A percentile compares a stretch with the other conserved stretches of the same genome.
Conservation (phyloP, 108 stramenopile genomes). For the Skeletonema grethae region DNA sequence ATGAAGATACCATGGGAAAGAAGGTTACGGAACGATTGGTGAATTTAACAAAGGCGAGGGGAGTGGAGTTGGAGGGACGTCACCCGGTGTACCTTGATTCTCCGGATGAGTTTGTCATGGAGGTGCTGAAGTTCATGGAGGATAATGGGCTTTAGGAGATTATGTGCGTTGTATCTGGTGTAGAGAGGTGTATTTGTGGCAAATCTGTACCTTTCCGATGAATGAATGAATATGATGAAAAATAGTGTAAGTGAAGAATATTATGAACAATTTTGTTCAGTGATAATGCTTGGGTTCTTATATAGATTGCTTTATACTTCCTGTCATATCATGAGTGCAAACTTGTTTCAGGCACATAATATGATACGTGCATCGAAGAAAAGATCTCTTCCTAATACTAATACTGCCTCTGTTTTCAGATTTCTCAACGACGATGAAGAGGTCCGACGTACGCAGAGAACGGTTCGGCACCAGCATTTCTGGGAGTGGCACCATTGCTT, state of each 20-base stretch:
- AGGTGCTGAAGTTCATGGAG: slow-evolving; percentile 49
- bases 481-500: not conserved
- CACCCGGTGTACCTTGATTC: slow-evolving; percentile 82
- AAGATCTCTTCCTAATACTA: no score
- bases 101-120: slow-evolving; percentile 63
- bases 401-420: no score
- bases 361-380: no score
- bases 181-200: no score
- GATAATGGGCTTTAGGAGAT: slow-evolving; percentile 17
- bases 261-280: no score
- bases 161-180: not conserved
- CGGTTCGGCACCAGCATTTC: not conserved
- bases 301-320: no score
- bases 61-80: slow-evolving; percentile 62
- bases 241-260: no score
- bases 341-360: no score
- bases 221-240: no score
- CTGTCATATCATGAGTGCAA: no score
- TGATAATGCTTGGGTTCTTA: no score
- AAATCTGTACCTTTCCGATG: no score
- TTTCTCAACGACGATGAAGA: not conserved
- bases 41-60: slow-evolving; percentile 38
- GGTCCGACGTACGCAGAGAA: not conserved
- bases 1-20: slow-evolving; percentile 57
- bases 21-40: slow-evolving; percentile 46